Base-by-base conservation (phyloP, 2,329 filamentous ascomycete genomes). In the Cladophialophora immunda region DNA sequence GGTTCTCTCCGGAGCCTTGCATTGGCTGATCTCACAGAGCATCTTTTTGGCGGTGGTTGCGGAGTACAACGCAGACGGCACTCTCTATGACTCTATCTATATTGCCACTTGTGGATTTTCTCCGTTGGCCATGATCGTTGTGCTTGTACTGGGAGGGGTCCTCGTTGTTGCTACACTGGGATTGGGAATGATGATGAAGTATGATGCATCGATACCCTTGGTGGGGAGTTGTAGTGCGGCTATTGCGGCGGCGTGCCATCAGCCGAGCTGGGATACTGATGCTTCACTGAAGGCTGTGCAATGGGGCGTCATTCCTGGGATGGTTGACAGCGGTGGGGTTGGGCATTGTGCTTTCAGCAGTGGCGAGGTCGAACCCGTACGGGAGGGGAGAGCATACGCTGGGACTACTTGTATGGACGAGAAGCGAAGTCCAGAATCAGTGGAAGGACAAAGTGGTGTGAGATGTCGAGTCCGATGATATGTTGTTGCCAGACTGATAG, bases 21-120 rank as follows among this genome's bases (percentile, higher is more conserved):
- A 83, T 62, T 84, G 81, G 80, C 70, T 83, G 0, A 72, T 81
- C 4, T 83, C 81, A 0, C 78, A 83, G 53, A 75, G 74, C n/a
- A 62, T 83, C 5, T 84, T 82, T 70, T 67, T 84, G 2, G 77
- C 78, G 1, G 71, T 73, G 1, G 73, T 81, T 15, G 72, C 75
- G 5, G 67, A 67, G 15, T 76, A 75, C 54, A 50, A 57, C 27
- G n/a, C 54, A 2, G 17, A 47, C n/a, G 70, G 65, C 2, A 34
- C 29, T 9, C 34, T 70, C 32, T 25, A 54, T 25, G 56, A 64
- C 50, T 32, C 63, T 7, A 47, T 64, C 19, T 52, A 38, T 1
- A 50, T 75, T 29, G 65, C 62, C 9, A 68, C 70, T 1, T 71
- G 71, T 45, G 73, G 73, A n/a, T 73, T 72, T 64, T 75, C 69